Evolutionary conservation across 2,329 filamentous ascomycete genomes (phyloP).

Genomic region (Trichoderma lentiforme): DNA sequence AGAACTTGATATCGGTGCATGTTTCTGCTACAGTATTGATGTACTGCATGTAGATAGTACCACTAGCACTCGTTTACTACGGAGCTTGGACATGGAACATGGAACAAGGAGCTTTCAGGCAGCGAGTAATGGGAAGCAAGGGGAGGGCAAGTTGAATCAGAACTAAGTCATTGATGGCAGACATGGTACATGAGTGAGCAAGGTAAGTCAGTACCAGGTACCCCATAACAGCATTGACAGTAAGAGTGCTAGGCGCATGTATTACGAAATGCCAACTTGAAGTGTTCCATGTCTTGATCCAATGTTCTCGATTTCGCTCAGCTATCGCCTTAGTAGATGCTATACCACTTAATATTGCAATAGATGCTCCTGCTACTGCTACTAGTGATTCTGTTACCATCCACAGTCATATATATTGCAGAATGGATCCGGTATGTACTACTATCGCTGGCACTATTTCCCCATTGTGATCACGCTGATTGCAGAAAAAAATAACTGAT

Average conservation of each 20-base stretch:
- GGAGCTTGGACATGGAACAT: not conserved
- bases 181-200: not conserved
- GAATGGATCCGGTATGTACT: not conserved
- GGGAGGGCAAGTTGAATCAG: not conserved
- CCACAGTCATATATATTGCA: not conserved
- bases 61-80: not conserved
- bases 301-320: not conserved
- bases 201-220: not conserved
- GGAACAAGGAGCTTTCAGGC: not conserved
- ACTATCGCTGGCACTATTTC: not conserved
- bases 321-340: not conserved
- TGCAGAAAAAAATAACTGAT: not conserved
- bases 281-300: not conserved
- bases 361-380: not conserved
- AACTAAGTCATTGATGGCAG: not conserved
- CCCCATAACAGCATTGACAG: not conserved
- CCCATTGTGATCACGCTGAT: not conserved
- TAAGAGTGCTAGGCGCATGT: not conserved
- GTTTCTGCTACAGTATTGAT: not conserved
- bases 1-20: not conserved
- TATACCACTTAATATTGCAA: not conserved
- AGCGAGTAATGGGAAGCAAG: constrained; percentile 5
- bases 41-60: not conserved
- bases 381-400: not conserved
- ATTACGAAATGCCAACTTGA: not conserved